Evolutionary conservation across 1,139 yeast species (phyloP), one percentile per base, ranked within the genome.

Genomic region (Magnusiomyces suaveolens): DNA sequence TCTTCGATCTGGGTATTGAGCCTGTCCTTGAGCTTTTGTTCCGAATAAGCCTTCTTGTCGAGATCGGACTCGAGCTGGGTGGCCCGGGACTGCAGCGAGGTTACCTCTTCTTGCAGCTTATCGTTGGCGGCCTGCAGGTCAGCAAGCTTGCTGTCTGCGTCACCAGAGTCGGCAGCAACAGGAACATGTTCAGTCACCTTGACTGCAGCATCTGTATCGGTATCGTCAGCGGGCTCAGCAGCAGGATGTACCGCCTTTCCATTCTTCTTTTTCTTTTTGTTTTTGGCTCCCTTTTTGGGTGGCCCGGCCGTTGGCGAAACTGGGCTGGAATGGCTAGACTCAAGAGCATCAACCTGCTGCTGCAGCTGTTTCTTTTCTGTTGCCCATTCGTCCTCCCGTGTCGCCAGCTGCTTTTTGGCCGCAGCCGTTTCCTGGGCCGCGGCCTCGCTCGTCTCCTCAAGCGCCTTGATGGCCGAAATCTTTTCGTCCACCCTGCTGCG

Each of bases 41-140:
- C 51, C 3, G 46, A 29, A n/a, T 92, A 97, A 65, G 89, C 80
- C 67, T 77, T 75, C 61, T 72, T 71, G 69, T 90, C 80, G 72
- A 84, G 81, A 21, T 56, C 57, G 20, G 43, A 44, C 36, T 54
- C 54, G 8, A 52, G 54, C 4, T 33, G 4, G 21, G 36, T 33
- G 24, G 43, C 32, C 44, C 38, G n/a, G 21, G 43, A 6, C n/a
- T 48, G 3, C 12, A 48, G 43, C 3, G 51, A 21, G 4, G 44
- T 38, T 24, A 48, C 16, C 16, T 36, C 43, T 8, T 33, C 14
- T 36, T 46, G 50, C 21, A 50, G 44, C 16, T 29, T 38, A 16
- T 33, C 14, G 26, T 48, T 48, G 21, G 36, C 23, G 16, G 43
- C 24, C 23, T 48, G 36, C 12, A 48, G 43, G 12, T 23, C 29